Evolutionary conservation across 192 early-diverging fungal genomes (phyloP), one percentile per base, ranked within the genome.

Genomic region (Coemansia sp.): DNA sequence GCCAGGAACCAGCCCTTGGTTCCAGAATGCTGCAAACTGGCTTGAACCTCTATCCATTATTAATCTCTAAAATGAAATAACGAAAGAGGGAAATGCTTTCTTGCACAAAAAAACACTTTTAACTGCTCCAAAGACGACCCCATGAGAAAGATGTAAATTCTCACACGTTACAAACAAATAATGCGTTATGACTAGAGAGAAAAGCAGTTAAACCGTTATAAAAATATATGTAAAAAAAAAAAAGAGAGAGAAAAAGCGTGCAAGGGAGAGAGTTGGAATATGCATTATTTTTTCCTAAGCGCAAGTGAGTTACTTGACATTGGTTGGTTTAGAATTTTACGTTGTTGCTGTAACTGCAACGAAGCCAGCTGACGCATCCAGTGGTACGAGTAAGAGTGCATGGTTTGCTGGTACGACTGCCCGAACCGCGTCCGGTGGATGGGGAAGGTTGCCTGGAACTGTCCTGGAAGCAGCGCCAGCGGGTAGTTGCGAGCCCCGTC

Each of bases 401-500:
- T 42, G 0, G 75, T 60, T 50, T 62, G 57, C 50, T 65, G 51
- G 14, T 52, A 46, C 6, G 64, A 56, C 54, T 71, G 69, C 4
- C 65, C 65, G 15, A 68, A 79, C 0, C 76, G 39, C 23, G 65
- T 79, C 10, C 59, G 64, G 34, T 72, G 66, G 21, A 72, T 37
- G 0, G 76, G 66, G 38, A 79, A 71, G 37, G 59, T 23, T 8
- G 16, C 49, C 62, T 79, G 76, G 56, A 52, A 72, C 56, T 79
- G 76, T 1, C 76, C 76, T 1, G 68, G 76, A 16, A 79, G 55
- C 56, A 79, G 47, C 23, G 76, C 66, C 49, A 79, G 34, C 21
- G 76, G 76, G 31, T 69, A 72, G 12, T 55, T 20, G 54, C 43
- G 42, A 12, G 41, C 41, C 14, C 17, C 52, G 21, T 64, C 57